phyloP scores from a whole-genome alignment of 371 early-diverging fungal genomes.

The Apophysomyces trapeziformis region DNA sequence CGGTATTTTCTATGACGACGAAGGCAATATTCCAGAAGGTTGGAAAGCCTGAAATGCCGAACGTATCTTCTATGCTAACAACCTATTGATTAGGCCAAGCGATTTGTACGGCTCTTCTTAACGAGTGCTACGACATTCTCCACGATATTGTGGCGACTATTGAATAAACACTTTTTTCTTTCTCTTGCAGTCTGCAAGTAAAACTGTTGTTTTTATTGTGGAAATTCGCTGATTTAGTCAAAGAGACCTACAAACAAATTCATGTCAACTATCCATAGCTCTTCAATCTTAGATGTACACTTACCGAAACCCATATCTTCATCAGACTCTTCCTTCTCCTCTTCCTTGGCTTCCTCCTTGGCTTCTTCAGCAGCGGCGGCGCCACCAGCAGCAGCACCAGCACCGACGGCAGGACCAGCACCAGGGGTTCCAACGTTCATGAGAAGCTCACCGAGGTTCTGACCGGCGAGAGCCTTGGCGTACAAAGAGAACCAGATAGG shows the following conservation, averaged over 20 bases:
- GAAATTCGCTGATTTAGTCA: conserved; percentile 15
- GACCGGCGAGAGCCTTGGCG: conserved; percentile 96
- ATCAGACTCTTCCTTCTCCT: conserved; percentile 88
- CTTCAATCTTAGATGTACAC: conserved; percentile 4
- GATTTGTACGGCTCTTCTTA: conserved; percentile 80
- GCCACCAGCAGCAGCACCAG: conserved; percentile 52
- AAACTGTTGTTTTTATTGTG: conserved; percentile 16
- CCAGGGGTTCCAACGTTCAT: conserved; percentile 89
- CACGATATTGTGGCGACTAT: conserved; percentile 65
- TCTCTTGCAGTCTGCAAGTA: conserved; percentile 1
- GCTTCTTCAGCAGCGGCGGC: conserved; percentile 59
- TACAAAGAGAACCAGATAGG: conserved; percentile 94
- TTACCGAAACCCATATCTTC: conserved; percentile 91
- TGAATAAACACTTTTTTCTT: conserved; percentile 12
- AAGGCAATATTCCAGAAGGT: conserved; percentile 86
- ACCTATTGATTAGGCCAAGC: conserved; percentile 58
- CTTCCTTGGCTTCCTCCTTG: conserved; percentile 66
- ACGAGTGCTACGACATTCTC: conserved; percentile 89
- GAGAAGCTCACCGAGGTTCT: conserved; percentile 87
- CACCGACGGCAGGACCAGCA: conserved; percentile 69
- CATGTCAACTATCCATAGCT: not conserved
- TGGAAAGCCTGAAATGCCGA: not conserved
- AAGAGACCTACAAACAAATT: conserved; percentile 13
- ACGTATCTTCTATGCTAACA: conserved; percentile 6
- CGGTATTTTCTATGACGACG: conserved; percentile 86